These are phyloP conservation scores for Triglochin maritima DNA, from an alignment of 106 monocot genomes.

Conservation along the genomic window DNA sequence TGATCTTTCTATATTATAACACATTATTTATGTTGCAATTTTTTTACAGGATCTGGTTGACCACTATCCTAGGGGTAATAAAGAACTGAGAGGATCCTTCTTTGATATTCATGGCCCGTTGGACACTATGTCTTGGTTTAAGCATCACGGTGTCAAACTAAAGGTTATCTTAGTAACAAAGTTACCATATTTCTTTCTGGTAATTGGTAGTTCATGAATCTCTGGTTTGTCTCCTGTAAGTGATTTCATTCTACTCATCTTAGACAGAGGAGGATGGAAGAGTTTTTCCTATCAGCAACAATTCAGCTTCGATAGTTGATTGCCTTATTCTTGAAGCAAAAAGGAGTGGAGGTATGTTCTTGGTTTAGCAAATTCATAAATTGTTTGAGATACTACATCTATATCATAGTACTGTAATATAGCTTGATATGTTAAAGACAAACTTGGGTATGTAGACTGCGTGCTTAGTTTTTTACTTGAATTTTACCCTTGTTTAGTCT, in stretches of 20 bases:
- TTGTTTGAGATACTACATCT: too few species aligned
- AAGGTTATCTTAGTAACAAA: constrained; percentile 37
- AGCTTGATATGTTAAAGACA: too few species aligned
- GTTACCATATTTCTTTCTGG: constrained; percentile 1
- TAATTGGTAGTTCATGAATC: not conserved
- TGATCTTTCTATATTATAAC: not conserved
- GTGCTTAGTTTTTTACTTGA: too few species aligned
- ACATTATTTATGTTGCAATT: not conserved
- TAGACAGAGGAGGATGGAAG: constrained; percentile 97
- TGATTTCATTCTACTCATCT: not conserved
- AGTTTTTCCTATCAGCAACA: constrained; percentile 88
- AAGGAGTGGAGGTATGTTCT: constrained; percentile 52
- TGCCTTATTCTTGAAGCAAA: constrained; percentile 84
- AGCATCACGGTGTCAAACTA: constrained; percentile 70
- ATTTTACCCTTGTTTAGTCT: too few species aligned
- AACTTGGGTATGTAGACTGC: too few species aligned
- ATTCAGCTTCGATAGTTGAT: constrained; percentile 74
- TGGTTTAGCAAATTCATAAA: too few species aligned
- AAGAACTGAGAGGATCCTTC: constrained; percentile 83
- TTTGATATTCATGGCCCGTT: constrained; percentile 76
- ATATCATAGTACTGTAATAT: too few species aligned
- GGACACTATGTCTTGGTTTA: constrained; percentile 90
- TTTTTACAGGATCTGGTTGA: constrained; percentile 56
- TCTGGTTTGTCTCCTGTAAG: too few species aligned
- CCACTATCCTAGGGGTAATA: constrained; percentile 88